Evolutionary conservation across 108 stramenopile genomes (phyloP).

Genomic region (Skeletonema grethae): DNA sequence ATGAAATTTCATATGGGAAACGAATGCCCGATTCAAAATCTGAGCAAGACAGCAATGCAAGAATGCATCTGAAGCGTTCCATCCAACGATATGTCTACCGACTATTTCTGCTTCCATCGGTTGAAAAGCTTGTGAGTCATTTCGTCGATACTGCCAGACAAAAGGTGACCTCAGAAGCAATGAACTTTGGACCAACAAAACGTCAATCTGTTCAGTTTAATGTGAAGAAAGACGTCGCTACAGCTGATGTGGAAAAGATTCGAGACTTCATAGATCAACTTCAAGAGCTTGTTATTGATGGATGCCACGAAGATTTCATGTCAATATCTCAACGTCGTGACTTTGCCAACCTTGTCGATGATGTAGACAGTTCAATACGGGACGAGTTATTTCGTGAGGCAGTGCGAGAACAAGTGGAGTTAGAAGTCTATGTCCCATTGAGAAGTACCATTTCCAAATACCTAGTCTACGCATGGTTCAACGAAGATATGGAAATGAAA

Average conservation of each 20-base stretch:
- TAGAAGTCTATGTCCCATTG: conserved; percentile 85
- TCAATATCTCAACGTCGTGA: conserved; percentile 59
- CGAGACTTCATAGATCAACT: conserved; percentile 74
- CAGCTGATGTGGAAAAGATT: conserved; percentile 59
- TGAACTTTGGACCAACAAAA: conserved; percentile 22
- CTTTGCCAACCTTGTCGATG: conserved; percentile 44
- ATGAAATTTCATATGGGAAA: conserved; percentile 40
- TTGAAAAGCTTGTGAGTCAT: conserved; percentile 58
- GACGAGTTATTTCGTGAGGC: conserved; percentile 75
- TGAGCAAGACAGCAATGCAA: conserved; percentile 43
- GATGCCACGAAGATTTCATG: conserved; percentile 69
- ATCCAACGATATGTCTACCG: conserved; percentile 79
- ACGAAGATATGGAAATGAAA: conserved; percentile 83
- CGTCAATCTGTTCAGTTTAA: conserved; percentile 27
- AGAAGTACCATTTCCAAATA: conserved; percentile 76
- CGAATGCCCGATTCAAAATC: conserved; percentile 27
- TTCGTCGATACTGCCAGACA: conserved; percentile 66
- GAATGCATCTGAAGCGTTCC: conserved; percentile 64
- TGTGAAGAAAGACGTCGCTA: conserved; percentile 40
- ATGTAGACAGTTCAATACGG: conserved; percentile 36
- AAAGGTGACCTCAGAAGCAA: conserved; percentile 44
- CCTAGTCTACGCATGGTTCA: conserved; percentile 81
- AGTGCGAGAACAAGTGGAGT: conserved; percentile 83
- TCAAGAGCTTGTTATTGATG: conserved; percentile 78
- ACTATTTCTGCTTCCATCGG: conserved; percentile 70